Evolutionary conservation across 75 land plant genomes (phyloP).

Genomic region (Pseudotsuga menziesii): DNA sequence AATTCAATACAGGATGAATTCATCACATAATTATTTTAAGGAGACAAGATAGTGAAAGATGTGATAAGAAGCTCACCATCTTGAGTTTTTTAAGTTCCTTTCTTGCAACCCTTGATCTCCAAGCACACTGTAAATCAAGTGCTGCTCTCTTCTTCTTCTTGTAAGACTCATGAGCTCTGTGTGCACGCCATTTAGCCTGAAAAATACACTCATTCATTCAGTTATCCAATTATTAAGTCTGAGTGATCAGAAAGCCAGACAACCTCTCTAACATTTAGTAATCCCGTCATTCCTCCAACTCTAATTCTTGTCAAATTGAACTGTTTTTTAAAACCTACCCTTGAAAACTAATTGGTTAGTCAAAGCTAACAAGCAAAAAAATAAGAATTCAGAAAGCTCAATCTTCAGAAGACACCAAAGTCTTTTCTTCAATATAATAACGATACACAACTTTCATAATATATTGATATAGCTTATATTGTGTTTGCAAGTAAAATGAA

Average conservation of each 20-base stretch:
- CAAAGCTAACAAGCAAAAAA: neutral
- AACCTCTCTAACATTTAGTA: neutral
- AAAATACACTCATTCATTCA: neutral
- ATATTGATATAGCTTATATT: neutral
- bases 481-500: neutral
- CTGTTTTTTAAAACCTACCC: neutral
- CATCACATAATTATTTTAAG: neutral
- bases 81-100: slow-evolving; percentile 80
- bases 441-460: neutral
- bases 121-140: slow-evolving; percentile 68
- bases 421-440: neutral
- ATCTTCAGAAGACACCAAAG: neutral
- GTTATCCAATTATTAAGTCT: neutral
- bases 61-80: slow-evolving; percentile 40
- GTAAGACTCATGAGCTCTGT: slow-evolving; percentile 53
- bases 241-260: neutral
- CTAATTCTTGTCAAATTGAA: neutral
- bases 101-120: slow-evolving; percentile 71
- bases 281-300: neutral
- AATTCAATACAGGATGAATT: neutral
- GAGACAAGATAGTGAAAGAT: neutral
- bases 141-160: slow-evolving; percentile 55
- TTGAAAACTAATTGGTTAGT: neutral
- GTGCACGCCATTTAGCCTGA: slow-evolving; percentile 77
- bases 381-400: neutral